A percentile compares a stretch with the other conserved stretches of the same genome.
Conservation (phyloP, 257 asterid genomes). For the Rhazya stricta region DNA sequence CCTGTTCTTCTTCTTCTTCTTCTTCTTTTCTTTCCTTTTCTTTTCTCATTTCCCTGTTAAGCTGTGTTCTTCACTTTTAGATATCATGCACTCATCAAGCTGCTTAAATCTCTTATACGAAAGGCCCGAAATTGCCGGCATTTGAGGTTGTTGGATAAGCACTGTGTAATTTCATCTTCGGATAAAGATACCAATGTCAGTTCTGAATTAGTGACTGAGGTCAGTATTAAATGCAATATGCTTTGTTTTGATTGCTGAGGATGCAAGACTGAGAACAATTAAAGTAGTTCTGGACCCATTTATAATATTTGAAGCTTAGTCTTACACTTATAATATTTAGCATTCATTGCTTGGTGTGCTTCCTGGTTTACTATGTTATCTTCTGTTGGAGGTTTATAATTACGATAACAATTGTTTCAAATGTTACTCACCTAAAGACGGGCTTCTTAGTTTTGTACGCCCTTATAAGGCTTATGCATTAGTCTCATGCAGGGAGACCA, state of each 20-base stretch:
- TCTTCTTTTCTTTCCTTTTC: background rate
- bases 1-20: background rate
- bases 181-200: conserved; percentile 24
- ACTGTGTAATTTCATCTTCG: conserved; percentile 49
- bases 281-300: background rate
- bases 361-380: background rate
- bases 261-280: background rate
- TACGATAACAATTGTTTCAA: background rate
- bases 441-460: background rate
- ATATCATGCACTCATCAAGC: conserved; percentile 56
- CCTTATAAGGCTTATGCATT: background rate
- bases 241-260: conserved; percentile 16
- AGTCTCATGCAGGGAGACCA: background rate
- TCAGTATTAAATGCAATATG: conserved; percentile 21
- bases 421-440: background rate
- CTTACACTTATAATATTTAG: background rate
- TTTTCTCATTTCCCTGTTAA: conserved; percentile 7
- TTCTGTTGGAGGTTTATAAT: background rate
- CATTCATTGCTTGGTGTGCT: background rate
- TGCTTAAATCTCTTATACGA: conserved; percentile 58
- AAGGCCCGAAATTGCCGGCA: conserved; percentile 48
- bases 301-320: background rate
- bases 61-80: conserved; percentile 36
- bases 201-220: conserved; percentile 36
- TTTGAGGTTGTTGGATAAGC: conserved; percentile 67